Percentiles rank a stretch among this genome's conserved stretches.
These are phyloP conservation scores for Talaromyces pinophilus DNA, from an alignment of 2,329 filamentous ascomycete genomes.

Conservation along the genomic window DNA sequence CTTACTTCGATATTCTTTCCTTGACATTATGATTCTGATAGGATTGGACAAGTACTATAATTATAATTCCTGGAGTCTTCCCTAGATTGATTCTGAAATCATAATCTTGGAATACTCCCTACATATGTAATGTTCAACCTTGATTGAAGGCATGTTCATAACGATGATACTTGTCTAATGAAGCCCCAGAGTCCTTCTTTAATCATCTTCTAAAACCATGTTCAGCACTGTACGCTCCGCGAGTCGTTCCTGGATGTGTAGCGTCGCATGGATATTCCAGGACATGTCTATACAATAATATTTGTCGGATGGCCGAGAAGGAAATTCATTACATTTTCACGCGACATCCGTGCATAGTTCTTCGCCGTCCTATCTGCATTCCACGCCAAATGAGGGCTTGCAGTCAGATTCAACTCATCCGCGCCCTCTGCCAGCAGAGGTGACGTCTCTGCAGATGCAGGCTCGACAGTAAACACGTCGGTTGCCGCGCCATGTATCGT, in stretches of 20 bases:
- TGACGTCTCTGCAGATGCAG: constrained; percentile 46
- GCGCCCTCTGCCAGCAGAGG: constrained; percentile 48
- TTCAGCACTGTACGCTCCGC: background rate
- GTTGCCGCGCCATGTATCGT: constrained; percentile 53
- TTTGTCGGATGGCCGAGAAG: constrained; percentile 19
- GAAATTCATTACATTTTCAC: constrained; percentile 18
- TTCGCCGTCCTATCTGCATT: constrained; percentile 51
- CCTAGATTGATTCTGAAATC: too few species aligned
- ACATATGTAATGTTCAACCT: background rate
- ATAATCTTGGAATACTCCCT: background rate
- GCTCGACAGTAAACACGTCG: constrained; percentile 55
- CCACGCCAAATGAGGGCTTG: constrained; percentile 59
- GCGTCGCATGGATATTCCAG: background rate
- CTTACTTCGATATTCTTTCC: background rate
- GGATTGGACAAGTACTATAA: background rate
- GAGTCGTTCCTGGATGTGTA: background rate
- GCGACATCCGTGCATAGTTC: constrained; percentile 32
- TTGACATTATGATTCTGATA: background rate
- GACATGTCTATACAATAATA: constrained; percentile 14
- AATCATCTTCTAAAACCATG: background rate
- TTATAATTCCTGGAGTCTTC: background rate
- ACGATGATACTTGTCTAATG: background rate
- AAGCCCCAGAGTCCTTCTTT: background rate
- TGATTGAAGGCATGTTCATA: background rate
- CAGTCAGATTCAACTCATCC: constrained; percentile 51